These are phyloP conservation scores for Blastobotrys raffinosifermentans DNA, from an alignment of 1,139 yeast species.

Conservation along the genomic window DNA sequence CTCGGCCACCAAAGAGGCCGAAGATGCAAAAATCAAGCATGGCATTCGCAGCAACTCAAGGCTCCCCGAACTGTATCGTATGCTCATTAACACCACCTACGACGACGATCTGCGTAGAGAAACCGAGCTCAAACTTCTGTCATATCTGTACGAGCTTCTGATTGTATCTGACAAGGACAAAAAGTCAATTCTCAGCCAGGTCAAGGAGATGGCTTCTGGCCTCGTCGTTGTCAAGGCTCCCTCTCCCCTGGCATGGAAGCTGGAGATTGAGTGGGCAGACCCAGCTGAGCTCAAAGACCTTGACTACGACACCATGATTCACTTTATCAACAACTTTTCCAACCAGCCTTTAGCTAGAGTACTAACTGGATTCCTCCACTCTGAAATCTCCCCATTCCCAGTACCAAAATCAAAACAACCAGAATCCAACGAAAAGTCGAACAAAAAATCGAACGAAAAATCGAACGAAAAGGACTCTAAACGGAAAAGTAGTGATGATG, in stretches of 20 bases:
- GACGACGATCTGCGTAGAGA: conserved; percentile 58
- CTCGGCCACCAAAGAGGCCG: conserved; percentile 30
- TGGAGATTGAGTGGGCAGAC: conserved; percentile 75
- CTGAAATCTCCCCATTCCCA: conserved; percentile 62
- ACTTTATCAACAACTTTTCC: conserved; percentile 54
- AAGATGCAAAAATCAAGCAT: conserved; percentile 44
- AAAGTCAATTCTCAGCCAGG: conserved; percentile 39
- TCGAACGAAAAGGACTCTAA: conserved; percentile 8
- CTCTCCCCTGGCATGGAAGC: conserved; percentile 64
- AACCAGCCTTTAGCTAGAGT: conserved; percentile 59
- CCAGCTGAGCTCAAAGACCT: conserved; percentile 44
- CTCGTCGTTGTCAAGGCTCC: conserved; percentile 63
- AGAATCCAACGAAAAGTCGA: conserved; percentile 8
- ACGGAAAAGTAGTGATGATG: conserved; percentile 4
- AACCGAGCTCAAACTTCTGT: conserved; percentile 55
- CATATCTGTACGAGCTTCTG: conserved; percentile 51
- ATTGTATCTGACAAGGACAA: conserved; percentile 41
- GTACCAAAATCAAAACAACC: conserved; percentile 13
- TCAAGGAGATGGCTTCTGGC: conserved; percentile 59
- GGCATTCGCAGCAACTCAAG: conserved; percentile 44
- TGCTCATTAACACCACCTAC: conserved; percentile 49
- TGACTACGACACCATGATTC: conserved; percentile 43
- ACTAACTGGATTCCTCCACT: conserved; percentile 37
- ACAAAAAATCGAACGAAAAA: conserved; percentile 3
- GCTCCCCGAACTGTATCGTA: conserved; percentile 49